Evolutionary conservation across 2,329 filamentous ascomycete genomes (phyloP).

Genomic region (Westerdykella ornata): DNA sequence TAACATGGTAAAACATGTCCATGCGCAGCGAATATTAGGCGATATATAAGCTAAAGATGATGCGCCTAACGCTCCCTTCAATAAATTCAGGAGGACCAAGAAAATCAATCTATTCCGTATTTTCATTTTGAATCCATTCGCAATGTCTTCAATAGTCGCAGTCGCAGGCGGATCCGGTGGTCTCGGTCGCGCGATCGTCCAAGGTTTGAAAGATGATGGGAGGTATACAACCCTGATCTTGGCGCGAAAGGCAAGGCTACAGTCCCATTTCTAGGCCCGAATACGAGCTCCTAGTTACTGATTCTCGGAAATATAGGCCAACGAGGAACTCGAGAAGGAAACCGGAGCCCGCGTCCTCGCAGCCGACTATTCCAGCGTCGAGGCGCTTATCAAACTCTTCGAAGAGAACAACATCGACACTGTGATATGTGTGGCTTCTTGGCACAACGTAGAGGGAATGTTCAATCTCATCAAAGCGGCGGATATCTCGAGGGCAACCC

Average conservation of each 20-base stretch:
- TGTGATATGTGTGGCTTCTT: conserved; percentile 39
- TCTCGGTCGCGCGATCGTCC: conserved; percentile 43
- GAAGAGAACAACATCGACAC: conserved; percentile 40
- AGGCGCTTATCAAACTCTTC: conserved; percentile 20
- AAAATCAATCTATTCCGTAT: too few relatives aligned
- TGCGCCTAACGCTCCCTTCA: too few relatives aligned
- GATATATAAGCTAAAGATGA: too few relatives aligned
- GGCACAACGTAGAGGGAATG: conserved; percentile 10
- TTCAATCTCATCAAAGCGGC: conserved; percentile 44
- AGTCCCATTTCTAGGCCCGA: too few relatives aligned
- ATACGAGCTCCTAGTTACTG: too few relatives aligned
- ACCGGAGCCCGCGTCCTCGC: conserved; percentile 11
- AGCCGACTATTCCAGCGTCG: conserved; percentile 30
- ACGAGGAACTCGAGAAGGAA: conserved; percentile 8
- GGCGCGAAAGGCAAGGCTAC: conserved; percentile 34
- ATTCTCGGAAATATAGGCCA: conserved; percentile 2
- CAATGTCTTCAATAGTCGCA: conserved; percentile 32
- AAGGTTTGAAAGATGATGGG: conserved; percentile 34
- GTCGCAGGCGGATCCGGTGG: conserved; percentile 45
- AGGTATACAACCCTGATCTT: conserved; percentile 39
- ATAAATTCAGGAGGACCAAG: too few relatives aligned
- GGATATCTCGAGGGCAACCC: conserved; percentile 34
- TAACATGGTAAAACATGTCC: too few relatives aligned
- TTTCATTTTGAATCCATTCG: too few relatives aligned
- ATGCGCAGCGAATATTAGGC: too few relatives aligned